Percentiles rank a stretch among this genome's conserved stretches.
Conservation (phyloP, 1,284 basidiomycete species). For the Phylloporus gajari region DNA sequence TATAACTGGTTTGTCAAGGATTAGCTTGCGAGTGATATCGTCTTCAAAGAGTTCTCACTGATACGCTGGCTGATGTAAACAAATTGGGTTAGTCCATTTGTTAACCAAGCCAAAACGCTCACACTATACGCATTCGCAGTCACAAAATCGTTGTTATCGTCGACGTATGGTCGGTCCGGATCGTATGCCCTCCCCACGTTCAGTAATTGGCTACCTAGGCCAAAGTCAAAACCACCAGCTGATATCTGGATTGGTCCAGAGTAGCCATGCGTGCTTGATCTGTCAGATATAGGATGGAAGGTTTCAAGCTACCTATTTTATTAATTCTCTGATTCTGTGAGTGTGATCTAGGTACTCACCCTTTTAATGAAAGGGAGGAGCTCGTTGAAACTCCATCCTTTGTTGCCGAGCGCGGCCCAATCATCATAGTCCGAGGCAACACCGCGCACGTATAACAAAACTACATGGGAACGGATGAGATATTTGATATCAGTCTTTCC, state of each 20-base stretch:
- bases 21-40: background rate
- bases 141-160: conserved; percentile 1
- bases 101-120: background rate
- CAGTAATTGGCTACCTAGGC: background rate
- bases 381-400: conserved; percentile 5
- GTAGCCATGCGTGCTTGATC: background rate
- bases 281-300: conserved; percentile 1
- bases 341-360: background rate
- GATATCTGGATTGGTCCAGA: conserved; percentile 2
- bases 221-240: background rate
- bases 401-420: background rate
- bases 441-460: background rate
- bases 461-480: background rate
- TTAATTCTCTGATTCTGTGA: background rate
- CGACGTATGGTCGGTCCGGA: background rate
- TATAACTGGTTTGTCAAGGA: background rate
- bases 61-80: background rate
- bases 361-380: conserved; percentile 4
- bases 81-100: too few relatives aligned
- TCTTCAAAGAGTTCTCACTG: background rate
- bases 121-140: conserved; percentile 4
- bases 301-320: background rate
- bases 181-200: conserved; percentile 1
- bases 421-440: background rate
- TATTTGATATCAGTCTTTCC: background rate